These are phyloP conservation scores for Chamaecyparis obtusa DNA, from an alignment of 75 land plant species.

Conservation along the genomic window DNA sequence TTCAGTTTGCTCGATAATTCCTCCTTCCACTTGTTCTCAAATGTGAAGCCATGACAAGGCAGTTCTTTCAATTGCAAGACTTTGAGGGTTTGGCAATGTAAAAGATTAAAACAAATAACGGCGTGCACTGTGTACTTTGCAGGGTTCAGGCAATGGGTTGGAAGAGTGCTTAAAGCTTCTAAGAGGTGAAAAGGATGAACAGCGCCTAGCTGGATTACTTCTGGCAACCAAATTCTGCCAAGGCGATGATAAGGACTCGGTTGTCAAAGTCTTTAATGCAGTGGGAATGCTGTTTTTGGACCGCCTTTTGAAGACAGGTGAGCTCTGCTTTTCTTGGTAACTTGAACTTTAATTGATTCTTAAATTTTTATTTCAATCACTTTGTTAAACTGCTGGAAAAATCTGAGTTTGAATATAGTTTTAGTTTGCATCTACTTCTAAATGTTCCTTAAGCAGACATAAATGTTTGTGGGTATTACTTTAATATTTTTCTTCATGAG, in stretches of 20 bases:
- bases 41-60: background rate
- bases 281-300: constrained; percentile 71
- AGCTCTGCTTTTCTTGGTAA: constrained; percentile 1
- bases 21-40: background rate
- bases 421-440: background rate
- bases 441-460: background rate
- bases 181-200: constrained; percentile 80
- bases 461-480: background rate
- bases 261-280: constrained; percentile 68
- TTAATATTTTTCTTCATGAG: background rate
- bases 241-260: constrained; percentile 56
- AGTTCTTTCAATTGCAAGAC: background rate
- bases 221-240: constrained; percentile 75
- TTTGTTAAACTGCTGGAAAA: background rate
- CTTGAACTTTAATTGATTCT: background rate
- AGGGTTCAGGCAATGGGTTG: constrained; percentile 14
- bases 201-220: constrained; percentile 91
- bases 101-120: background rate
- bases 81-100: background rate
- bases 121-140: background rate
- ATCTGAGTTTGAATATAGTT: background rate
- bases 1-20: background rate
- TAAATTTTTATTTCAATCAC: background rate
- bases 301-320: constrained; percentile 88
- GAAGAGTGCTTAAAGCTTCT: constrained; percentile 84